phyloP scores from a whole-genome alignment of 2,329 filamentous ascomycete genomes.

The Arthroderma sp. region DNA sequence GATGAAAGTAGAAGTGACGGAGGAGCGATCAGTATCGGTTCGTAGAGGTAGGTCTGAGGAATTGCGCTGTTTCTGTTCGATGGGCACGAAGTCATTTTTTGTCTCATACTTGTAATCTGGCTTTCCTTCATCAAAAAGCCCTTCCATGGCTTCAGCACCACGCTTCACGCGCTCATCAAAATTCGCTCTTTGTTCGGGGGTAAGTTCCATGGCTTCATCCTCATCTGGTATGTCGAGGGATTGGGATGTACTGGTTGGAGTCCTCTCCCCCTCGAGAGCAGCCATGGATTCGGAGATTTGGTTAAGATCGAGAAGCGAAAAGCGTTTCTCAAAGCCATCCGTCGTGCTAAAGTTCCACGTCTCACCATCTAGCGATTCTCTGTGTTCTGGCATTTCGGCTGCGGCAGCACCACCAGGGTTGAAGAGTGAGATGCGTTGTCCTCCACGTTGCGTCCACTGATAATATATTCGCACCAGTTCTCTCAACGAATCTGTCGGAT shows the following conservation, averaged over 20 bases:
- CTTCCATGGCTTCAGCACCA: slow-evolving; percentile 43
- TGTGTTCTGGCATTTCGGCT: slow-evolving; percentile 35
- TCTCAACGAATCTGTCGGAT: slow-evolving; percentile 32
- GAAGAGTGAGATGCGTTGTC: slow-evolving; percentile 44
- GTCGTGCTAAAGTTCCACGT: slow-evolving; percentile 56
- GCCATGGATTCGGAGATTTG: slow-evolving; percentile 35
- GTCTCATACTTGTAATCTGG: slow-evolving; percentile 47
- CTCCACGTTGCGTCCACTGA: slow-evolving; percentile 35
- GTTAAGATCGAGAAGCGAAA: slow-evolving; percentile 34
- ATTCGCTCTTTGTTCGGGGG: slow-evolving; percentile 36
- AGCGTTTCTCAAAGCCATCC: slow-evolving; percentile 43
- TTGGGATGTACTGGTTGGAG: slow-evolving; percentile 10
- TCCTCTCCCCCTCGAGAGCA: slow-evolving; percentile 23
- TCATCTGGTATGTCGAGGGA: slow-evolving; percentile 19
- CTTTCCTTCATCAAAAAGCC: slow-evolving; percentile 43
- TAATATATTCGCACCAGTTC: slow-evolving; percentile 37
- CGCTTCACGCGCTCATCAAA: slow-evolving; percentile 45
- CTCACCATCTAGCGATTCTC: slow-evolving; percentile 32
- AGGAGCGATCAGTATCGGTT: slow-evolving; percentile 33
- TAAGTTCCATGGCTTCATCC: slow-evolving; percentile 20
- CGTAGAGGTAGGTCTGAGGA: slow-evolving; percentile 44
- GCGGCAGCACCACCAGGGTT: slow-evolving; percentile 45
- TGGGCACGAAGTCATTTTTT: slow-evolving; percentile 36
- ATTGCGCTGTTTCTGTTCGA: slow-evolving; percentile 28
- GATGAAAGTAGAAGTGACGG: slow-evolving; percentile 35